These are phyloP conservation scores for Capsicum chinense DNA, from an alignment of 257 asterid species.

Conservation along the genomic window DNA sequence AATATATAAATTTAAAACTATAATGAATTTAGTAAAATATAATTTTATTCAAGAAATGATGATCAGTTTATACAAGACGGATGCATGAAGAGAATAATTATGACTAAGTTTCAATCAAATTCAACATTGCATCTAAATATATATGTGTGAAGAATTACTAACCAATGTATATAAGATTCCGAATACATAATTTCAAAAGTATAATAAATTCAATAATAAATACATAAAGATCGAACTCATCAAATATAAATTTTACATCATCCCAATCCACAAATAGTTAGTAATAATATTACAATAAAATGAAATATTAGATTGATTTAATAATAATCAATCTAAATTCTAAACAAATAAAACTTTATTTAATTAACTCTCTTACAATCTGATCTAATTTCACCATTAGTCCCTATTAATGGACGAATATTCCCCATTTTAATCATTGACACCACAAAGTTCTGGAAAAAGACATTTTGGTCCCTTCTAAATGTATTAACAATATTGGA, in stretches of 20 bases:
- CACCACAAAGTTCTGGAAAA: constrained; percentile 54
- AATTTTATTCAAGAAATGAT: background rate
- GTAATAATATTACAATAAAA: background rate
- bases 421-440: constrained; percentile 80
- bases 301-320: background rate
- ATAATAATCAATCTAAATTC: background rate
- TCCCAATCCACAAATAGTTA: background rate
- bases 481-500: constrained; percentile 47
- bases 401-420: constrained; percentile 59
- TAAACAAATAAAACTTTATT: background rate
- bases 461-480: constrained; percentile 49
- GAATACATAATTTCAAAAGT: background rate
- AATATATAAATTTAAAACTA: background rate
- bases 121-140: fast-evolving
- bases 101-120: background rate
- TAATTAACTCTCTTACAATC: constrained; percentile 52
- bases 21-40: background rate
- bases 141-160: background rate
- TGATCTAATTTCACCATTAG: constrained; percentile 58
- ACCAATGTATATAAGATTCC: background rate
- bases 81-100: background rate
- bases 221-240: background rate
- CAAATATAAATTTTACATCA: background rate
- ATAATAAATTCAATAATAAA: background rate
- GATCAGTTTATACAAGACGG: background rate